Evolutionary conservation across 2,329 filamentous ascomycete species (phyloP).

Genomic region (Aspergillus ochraceus): DNA sequence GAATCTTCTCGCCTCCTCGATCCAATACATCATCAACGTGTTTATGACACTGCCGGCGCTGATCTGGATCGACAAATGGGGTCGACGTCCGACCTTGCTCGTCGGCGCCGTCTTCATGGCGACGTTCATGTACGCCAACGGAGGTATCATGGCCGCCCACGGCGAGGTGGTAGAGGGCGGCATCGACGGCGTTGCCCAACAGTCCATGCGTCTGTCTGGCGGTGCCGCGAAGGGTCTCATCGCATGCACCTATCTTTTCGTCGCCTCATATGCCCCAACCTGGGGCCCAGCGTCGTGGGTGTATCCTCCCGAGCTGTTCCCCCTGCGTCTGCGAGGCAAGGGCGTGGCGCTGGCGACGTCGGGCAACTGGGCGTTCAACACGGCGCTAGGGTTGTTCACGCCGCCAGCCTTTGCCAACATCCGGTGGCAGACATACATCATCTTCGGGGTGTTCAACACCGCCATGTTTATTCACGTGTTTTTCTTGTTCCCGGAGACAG

Average conservation of each 20-base stretch:
- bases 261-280: slow-evolving; percentile 60
- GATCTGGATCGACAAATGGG: slow-evolving; percentile 73
- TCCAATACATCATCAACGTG: slow-evolving; percentile 79
- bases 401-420: slow-evolving; percentile 54
- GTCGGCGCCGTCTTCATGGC: slow-evolving; percentile 65
- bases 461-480: slow-evolving; percentile 66
- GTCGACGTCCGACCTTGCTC: slow-evolving; percentile 68
- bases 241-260: slow-evolving; percentile 67
- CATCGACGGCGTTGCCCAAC: slow-evolving; percentile 31
- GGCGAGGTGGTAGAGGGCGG: slow-evolving; percentile 44
- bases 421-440: slow-evolving; percentile 61
- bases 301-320: slow-evolving; percentile 56
- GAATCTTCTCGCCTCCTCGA: slow-evolving; percentile 65
- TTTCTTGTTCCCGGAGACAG: slow-evolving; percentile 66
- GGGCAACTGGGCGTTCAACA: slow-evolving; percentile 61
- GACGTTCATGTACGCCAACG: slow-evolving; percentile 46
- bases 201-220: slow-evolving; percentile 39
- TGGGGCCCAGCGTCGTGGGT: slow-evolving; percentile 59
- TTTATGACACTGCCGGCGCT: slow-evolving; percentile 75
- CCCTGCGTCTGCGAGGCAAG: slow-evolving; percentile 59
- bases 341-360: slow-evolving; percentile 60
- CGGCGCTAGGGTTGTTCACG: slow-evolving; percentile 46
- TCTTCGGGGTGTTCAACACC: slow-evolving; percentile 70
- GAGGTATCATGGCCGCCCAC: slow-evolving; percentile 39
- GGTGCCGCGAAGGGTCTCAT: slow-evolving; percentile 64